phyloP scores from a whole-genome alignment of 2,329 filamentous ascomycete species.

The Aspergillus ochraceoroseus region DNA sequence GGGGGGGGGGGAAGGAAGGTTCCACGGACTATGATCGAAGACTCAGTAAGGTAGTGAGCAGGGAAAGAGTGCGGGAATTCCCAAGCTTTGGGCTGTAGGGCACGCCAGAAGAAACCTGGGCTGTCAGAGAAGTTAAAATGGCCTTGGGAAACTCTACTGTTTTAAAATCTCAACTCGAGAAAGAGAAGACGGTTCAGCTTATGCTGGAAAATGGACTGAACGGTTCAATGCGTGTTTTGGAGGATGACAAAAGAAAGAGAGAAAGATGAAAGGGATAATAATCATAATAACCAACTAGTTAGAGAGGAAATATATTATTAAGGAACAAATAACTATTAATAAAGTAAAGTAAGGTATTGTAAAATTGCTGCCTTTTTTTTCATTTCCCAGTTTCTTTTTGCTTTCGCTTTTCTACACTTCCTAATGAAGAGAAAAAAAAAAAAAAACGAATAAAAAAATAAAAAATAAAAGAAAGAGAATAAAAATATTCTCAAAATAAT shows the following conservation, averaged over 20 bases:
- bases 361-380: not conserved
- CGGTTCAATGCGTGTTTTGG: slow-evolving; percentile 18
- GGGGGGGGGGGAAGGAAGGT: slow-evolving; percentile 9
- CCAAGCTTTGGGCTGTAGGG: slow-evolving; percentile 22
- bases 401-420: slow-evolving; percentile 9
- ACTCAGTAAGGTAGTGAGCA: slow-evolving; percentile 12
- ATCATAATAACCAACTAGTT: too few relatives aligned
- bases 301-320: too few relatives aligned
- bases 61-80: slow-evolving; percentile 27
- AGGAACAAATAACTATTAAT: slow-evolving; percentile 10
- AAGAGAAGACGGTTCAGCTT: slow-evolving; percentile 13
- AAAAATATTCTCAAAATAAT: slow-evolving; percentile 5
- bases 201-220: slow-evolving; percentile 14
- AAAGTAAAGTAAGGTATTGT: slow-evolving; percentile 14
- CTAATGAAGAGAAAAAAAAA: slow-evolving; percentile 3
- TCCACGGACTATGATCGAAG: slow-evolving; percentile 28
- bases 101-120: slow-evolving; percentile 12
- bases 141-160: slow-evolving; percentile 5
- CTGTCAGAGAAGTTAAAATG: slow-evolving; percentile 16
- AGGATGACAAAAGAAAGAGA: slow-evolving; percentile 7
- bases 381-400: not conserved
- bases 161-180: slow-evolving; percentile 4
- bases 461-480: slow-evolving; percentile 5
- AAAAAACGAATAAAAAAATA: slow-evolving; percentile 10
- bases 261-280: slow-evolving; percentile 3